Evolutionary conservation across 306 rosid species (phyloP).

Genomic region (Parietaria judaica): DNA sequence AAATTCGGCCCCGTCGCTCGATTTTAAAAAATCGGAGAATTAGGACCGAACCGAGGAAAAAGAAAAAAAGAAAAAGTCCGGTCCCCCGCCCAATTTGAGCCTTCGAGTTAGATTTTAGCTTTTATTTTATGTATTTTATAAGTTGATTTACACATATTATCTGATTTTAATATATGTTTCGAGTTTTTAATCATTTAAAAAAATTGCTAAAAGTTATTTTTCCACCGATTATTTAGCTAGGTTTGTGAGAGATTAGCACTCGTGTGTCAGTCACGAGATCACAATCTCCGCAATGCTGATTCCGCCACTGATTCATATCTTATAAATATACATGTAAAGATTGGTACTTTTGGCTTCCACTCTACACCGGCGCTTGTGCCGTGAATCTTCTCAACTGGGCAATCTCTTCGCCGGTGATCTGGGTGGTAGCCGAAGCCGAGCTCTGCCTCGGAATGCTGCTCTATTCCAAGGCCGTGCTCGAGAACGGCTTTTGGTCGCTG

Average conservation of each 20-base stretch:
- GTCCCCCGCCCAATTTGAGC: no score
- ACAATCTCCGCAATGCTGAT: no score
- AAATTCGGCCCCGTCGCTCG: no score
- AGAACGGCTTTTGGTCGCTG: slow-evolving; percentile 52
- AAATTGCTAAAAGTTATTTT: neutral
- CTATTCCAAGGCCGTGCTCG: slow-evolving; percentile 35
- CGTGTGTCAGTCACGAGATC: no score
- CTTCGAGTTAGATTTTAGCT: no score
- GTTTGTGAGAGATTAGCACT: no score
- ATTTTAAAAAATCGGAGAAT: no score
- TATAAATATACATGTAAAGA: slow-evolving; percentile 19
- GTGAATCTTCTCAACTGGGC: slow-evolving; percentile 43
- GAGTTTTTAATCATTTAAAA: neutral
- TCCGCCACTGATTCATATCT: neutral
- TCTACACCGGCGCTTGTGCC: slow-evolving; percentile 39
- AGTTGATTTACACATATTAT: neutral
- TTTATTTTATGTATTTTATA: no score
- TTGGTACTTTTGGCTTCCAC: slow-evolving; percentile 78
- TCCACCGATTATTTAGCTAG: neutral
- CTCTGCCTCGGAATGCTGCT: slow-evolving; percentile 34
- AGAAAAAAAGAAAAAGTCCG: no score
- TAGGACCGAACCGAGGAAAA: no score
- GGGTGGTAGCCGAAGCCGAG: slow-evolving; percentile 21
- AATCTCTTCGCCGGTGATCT: slow-evolving; percentile 19
- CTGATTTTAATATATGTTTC: neutral